Evolutionary conservation across 805 yeast species (phyloP), one percentile per base, ranked within the genome.

Genomic region (Blastobotrys mokoenaii): DNA sequence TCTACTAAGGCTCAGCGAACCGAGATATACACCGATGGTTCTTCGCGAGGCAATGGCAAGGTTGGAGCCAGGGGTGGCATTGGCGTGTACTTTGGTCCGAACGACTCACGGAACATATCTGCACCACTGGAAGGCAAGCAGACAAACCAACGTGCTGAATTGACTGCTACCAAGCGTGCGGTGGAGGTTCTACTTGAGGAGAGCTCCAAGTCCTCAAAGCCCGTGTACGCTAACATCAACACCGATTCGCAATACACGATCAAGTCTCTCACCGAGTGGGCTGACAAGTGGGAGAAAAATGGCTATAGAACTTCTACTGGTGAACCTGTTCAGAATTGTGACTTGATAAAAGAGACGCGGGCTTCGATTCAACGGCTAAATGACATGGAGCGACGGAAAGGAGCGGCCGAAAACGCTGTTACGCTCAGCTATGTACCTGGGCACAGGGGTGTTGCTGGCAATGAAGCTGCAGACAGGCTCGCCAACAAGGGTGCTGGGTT

Each of bases 121-220:
- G 76, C 69, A 3, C 76, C 81, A 0, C 65, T 86, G 20, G 36
- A n/a, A 1, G 70, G 67, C 1, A 56, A 56, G 2, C 87, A 80
- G 30, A 85, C 95, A 1, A 88, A 87, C 54, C 88, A 84, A 52
- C 65, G 85, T 35, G 93, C 95, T 1, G 97, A 89, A 62, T 71
- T 88, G 9, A 60, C 66, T 11, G 96, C 95, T 0, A 70, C 84
- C 15, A 57, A 64, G 3, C 68, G 68, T 30, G 94, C 93, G 0
- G 57, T 84, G 47, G 58, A 59, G 4, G 52, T 56, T 5, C 69
- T 80, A 14, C 40, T 51, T 1, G 22, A 48, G 1, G 73, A 69
- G 18, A 59, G 70, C 45, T 52, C 56, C 2, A 41, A 49, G 9
- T 51, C 57, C 18, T 55, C 54, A 31, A 40, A 14, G 16, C 14